Conservation (phyloP, 768 basidiomycete genomes). For the Mycena galericulata region DNA sequence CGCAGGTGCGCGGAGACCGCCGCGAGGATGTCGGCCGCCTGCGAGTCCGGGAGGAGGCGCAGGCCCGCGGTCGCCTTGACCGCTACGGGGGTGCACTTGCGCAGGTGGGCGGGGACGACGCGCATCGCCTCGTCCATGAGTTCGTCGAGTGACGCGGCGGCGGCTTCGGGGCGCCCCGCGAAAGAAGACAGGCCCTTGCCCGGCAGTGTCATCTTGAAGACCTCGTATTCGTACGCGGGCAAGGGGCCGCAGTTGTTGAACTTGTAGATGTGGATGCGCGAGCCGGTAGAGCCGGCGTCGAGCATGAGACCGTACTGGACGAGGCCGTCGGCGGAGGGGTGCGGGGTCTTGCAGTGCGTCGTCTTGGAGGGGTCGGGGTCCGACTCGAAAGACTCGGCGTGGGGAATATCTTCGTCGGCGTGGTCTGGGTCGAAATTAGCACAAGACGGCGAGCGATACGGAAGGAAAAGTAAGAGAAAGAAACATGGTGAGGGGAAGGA, state of each 20-base stretch:
- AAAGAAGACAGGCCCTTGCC: constrained; percentile 85
- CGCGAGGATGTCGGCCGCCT: constrained; percentile 78
- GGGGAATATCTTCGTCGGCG: constrained; percentile 33
- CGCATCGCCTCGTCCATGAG: constrained; percentile 84
- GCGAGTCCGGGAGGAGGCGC: constrained; percentile 70
- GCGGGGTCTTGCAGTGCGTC: constrained; percentile 73
- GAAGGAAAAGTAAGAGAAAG: not conserved
- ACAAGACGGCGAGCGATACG: too few species aligned
- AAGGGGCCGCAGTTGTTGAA: constrained; percentile 90
- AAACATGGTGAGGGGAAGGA: too few species aligned
- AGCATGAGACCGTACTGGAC: constrained; percentile 97
- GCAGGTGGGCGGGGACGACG: constrained; percentile 77
- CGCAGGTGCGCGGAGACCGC: constrained; percentile 76
- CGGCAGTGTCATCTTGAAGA: constrained; percentile 85
- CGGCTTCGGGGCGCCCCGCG: constrained; percentile 67
- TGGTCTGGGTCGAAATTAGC: too few species aligned
- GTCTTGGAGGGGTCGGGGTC: constrained; percentile 83
- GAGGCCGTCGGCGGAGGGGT: constrained; percentile 62
- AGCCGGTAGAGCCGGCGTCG: constrained; percentile 98
- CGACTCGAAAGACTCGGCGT: constrained; percentile 72
- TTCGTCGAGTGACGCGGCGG: constrained; percentile 82
- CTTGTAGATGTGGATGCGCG: constrained; percentile 98
- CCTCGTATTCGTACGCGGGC: constrained; percentile 91
- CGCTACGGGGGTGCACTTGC: constrained; percentile 86
- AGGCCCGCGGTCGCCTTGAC: constrained; percentile 95